These are phyloP conservation scores for Lignosus rhinocerotis DNA, from an alignment of 1,284 basidiomycete genomes.

Conservation along the genomic window DNA sequence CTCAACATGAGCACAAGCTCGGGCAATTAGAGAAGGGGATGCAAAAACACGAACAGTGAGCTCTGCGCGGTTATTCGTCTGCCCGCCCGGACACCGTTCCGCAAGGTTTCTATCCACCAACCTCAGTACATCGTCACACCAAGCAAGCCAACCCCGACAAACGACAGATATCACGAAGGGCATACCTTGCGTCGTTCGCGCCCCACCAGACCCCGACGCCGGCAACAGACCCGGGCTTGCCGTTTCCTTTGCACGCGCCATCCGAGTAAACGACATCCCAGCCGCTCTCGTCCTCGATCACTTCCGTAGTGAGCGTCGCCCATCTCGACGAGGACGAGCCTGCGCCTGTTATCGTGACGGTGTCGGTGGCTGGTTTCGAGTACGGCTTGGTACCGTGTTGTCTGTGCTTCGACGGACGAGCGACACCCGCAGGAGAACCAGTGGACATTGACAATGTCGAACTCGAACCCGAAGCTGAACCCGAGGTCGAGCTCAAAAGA, in stretches of 20 bases:
- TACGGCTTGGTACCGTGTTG: slow-evolving; percentile 7
- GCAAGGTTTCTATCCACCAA: slow-evolving; percentile 63
- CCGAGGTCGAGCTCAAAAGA: too few species aligned
- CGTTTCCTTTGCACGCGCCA: slow-evolving; percentile 81
- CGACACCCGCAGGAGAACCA: neutral
- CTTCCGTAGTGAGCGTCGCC: slow-evolving; percentile 13
- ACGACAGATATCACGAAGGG: neutral
- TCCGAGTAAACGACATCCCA: slow-evolving; percentile 73
- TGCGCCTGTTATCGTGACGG: neutral
- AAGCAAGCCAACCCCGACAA: neutral
- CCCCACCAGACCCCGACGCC: slow-evolving; percentile 84
- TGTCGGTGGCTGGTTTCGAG: neutral
- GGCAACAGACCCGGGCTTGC: slow-evolving; percentile 55
- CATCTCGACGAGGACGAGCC: slow-evolving; percentile 9
- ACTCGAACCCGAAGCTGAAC: too few species aligned
- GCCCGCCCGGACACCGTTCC: slow-evolving; percentile 77
- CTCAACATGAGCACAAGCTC: neutral
- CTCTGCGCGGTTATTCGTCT: slow-evolving; percentile 90
- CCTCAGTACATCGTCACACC: neutral
- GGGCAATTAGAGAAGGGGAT: neutral
- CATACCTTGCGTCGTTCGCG: slow-evolving; percentile 55
- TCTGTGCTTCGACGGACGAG: neutral
- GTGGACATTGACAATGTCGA: neutral
- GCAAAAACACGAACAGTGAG: slow-evolving; percentile 59
- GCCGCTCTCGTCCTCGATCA: slow-evolving; percentile 24